Evolutionary conservation across 2,329 filamentous ascomycete species (phyloP), one percentile per base, ranked within the genome.

Genomic region (Niveomyces coronatus): DNA sequence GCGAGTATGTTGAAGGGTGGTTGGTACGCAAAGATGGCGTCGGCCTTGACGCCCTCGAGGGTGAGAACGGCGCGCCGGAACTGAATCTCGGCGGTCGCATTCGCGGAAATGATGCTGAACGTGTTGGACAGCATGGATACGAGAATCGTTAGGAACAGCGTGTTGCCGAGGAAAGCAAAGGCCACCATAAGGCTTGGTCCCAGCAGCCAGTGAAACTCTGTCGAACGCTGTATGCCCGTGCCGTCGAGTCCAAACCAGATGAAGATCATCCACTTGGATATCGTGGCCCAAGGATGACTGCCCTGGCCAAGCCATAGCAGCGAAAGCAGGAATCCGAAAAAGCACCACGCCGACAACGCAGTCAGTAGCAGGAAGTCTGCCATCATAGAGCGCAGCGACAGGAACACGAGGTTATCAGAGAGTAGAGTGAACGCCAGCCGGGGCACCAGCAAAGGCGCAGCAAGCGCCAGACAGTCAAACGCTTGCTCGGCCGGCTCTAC

Each of bases 201-300:
- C 1, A 91, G 66, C n/a, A 87, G 61, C 67, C 76, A 75, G 60
- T 93, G 85, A 52, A 91, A 85, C 41, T 85, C 76, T 16, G 72
- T 68, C 40, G 74, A 74, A 46, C 66, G 57, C 33, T 75, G 67
- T 29, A 80, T 77, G 7, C 76, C 76, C 4, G 70, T 76, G 6
- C 74, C 85, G 49, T 91, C 85, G 2, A 93, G 72, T 3, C 85
- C 85, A 52, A 93, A 91, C 85, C 85, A 93, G 46, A 93, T 88
- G 72, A 83, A 91, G 2, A 91, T 72, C 84, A 93, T 89, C 85
- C 85, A 93, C 58, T 88, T 87, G 31, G 77, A 77, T 44, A 91
- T 87, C 2, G 79, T 84, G 4, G 79, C 58, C 36, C 36, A 38
- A 36, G 71, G 63, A 37, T 82, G 76, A 1, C 61, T 57, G 15